Evolutionary conservation across 345 rosid genomes (phyloP), one percentile per base, ranked within the genome.

Genomic region (Aurinia saxatilis): DNA sequence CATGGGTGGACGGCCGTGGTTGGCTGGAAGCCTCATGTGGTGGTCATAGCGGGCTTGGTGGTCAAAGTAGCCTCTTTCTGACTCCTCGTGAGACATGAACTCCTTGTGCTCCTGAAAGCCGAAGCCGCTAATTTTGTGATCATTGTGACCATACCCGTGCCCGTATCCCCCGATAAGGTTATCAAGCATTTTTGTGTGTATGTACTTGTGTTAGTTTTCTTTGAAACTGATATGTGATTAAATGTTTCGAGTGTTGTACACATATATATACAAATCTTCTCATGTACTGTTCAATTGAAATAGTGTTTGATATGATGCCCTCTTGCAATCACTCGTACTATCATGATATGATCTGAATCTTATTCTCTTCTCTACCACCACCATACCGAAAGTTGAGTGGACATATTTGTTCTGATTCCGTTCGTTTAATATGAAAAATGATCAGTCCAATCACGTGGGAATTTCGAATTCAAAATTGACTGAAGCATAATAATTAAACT

Each of bases 331-430:
- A 23, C 55, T 30, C 17, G 19, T 59, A 5, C 8, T 50, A 34
- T 35, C 11, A 58, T 68, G 25, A 13, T 16, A 15, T 12, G n/a
- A 44, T 65, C 18, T 60, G 67, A 60, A 68, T 68, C 67, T 16
- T 42, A 60, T 68, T 68, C 73, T 67, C 19, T 58, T 44, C 34
- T 40, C n/a, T 46, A 52, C 55, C 23, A 60, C 67, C 49, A 67
- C 51, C 44, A 49, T 21, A 58, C 72, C 72, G 67, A 68, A 68
- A 68, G 73, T 60, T 68, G 61, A 51, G 61, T 68, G 40, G 40
- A 51, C 48, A 60, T 13, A 5, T 67, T 60, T 60, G 27, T 68
- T 68, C 67, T 60, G 67, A 68, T 68, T 68, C 67, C 11, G 7
- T 60, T 49, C 12, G 30, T 53, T 7, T 17, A 21, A 37, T 40